Evolutionary conservation across 2,329 filamentous ascomycete species (phyloP), one percentile per base, ranked within the genome.

Genomic region (Stachybotrys elegans): DNA sequence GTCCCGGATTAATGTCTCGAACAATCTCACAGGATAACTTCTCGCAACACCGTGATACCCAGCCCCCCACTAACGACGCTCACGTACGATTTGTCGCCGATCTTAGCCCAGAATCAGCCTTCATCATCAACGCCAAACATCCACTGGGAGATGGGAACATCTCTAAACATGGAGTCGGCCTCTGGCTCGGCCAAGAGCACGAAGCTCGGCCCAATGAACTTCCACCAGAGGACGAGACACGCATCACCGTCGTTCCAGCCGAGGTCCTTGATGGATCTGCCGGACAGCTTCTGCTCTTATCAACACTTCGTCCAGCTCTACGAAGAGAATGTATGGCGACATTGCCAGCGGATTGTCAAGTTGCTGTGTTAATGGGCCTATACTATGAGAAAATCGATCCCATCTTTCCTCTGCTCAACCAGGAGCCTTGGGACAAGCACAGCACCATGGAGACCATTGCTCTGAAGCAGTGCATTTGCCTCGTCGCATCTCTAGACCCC

Each of bases 41-140:
- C 22, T 39, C 42, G 14, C 42, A 44, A 32, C 35, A 37, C 35
- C 35, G 14, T 37, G 35, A 37, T 8, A 37, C 35, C 20, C 35
- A 37, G 35, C 35, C 35, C 14, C 35, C 35, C 35, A 37, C 35
- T n/a, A 37, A 37, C 29, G 42, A 53, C 12, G 47, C 43, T 27
- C 44, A 35, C 25, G 40, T 45, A 31, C 48, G 44, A 34, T 56
- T 56, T 27, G 53, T 56, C 19, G 53, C 51, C 13, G 48, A 55
- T 35, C 37, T 56, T 13, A 54, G 51, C 42, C 54, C 54, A 5
- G 53, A 56, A 27, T 52, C 51, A 3, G 47, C 53, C 5, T 56
- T 56, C 40, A 49, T 56, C 17, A 51, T 50, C 31, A 49, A 53
- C 20, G 40, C 34, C 20, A 43, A 38, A 14, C 43, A 31, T 14